Base-by-base conservation (phyloP, 1,284 basidiomycete genomes). In the Thelephora terrestris region DNA sequence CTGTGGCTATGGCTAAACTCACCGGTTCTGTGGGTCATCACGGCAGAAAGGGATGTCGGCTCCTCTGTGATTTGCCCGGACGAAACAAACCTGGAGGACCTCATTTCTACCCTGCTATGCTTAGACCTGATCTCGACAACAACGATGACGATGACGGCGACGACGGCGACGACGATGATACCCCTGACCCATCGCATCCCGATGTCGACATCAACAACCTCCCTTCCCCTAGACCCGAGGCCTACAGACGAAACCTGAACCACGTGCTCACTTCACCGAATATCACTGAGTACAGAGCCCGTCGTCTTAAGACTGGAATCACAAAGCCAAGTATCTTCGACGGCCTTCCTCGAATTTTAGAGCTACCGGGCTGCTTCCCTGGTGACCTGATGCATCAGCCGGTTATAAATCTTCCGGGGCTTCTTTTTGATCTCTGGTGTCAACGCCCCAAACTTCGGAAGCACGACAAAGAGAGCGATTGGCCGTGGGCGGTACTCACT, bases 401-500 rank as follows among this genome's bases (percentile, higher is more conserved):
- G n/a, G 16, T 55, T 7, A 50, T 67, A 14, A 67, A 68, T 52
- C 42, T 62, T 7, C 18, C 58, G 5, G 58, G 60, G 12, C 57
- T 64, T 12, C 24, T 63, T 20, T 27, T 61, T 24, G 4, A 47
- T 42, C 47, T 60, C 32, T 57, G 57, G 62, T 49, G 55, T 1
- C 58, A 55, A 2, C 51, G 42, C 1, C 32, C 60, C 14, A 17
- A 48, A 1, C 58, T 56, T 32, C 46, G 50, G n/a, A 21, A 36
- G 2, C 50, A 49, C 23, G 52, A 57, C 23, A 42, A 42, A 17
- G 50, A 50, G 12, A 18, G 2, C 0, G 46, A 36, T 1, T 73
- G 70, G 71, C 50, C 55, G 7, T 74, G 66, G 66, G 62, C 53
- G 0, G 53, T 61, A 4, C 52, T 73, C 0, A 49, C 17, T 0